Base-by-base conservation (phyloP, 306 rosid genomes). In the Psophocarpus tetragonolobus region DNA sequence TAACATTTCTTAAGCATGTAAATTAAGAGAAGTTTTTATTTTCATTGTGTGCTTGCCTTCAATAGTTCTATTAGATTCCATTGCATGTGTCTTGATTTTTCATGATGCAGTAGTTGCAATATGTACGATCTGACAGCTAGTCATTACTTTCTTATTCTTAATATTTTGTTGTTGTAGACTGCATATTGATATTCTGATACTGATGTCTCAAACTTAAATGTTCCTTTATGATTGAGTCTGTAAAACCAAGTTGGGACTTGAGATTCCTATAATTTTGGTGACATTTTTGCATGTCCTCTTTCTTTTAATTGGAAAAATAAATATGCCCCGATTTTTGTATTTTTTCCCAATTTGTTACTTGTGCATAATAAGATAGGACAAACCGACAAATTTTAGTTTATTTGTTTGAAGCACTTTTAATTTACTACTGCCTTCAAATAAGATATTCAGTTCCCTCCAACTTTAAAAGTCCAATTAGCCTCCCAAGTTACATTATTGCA, bases 51-150 rank as follows among this genome's bases (percentile, higher is more conserved):
- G 32, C 54, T 64, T 50, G 18, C 30, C 36, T 66, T 66, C 45
- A 50, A 67, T 26, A 51, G 33, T 72, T 61, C 35, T 73, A 80
- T 67, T 50, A 33, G 23, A 26, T 60, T 39, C 68, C 60, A 29
- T 27, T 62, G 12, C 4, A 3, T 17, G 58, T 58, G 8, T 61
- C 45, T 29, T 60, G 68, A 39, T 23, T 35, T 56, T 39, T 36
- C 6, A 18, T n/a, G 8, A 6, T 30, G 44, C 44, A 7, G 4
- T 27, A 29, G 45, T 30, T 50, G 17, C 44, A 6, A 68, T 15
- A 44, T 45, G 7, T 21, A n/a, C n/a, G n/a, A n/a, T n/a, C n/a
- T n/a, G 44, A 42, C 30, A 1, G 1, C 4, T 29, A 2, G n/a
- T 6, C 26, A 47, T 47, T 7, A 30, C 75, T 30, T 48, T 17